Evolutionary conservation across 306 rosid species (phyloP), one percentile per base, ranked within the genome.

Genomic region (Fragaria nilgerrensis): DNA sequence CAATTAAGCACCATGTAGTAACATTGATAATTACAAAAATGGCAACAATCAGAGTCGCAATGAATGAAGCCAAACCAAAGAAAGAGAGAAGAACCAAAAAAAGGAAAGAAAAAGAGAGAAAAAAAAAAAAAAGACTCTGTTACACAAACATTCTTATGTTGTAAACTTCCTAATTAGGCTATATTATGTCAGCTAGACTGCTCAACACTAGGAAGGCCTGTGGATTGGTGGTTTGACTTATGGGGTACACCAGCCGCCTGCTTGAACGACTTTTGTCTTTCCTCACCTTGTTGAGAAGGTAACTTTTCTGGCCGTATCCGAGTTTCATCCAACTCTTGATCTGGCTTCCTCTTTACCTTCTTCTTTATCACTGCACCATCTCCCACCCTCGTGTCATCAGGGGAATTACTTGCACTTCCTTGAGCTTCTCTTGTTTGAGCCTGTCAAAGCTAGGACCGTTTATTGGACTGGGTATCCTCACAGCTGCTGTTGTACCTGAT

Each of bases 331-430:
- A 78, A 80, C 77, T 92, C 98, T 41, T 52, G 64, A 62, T 91
- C 99, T 43, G 96, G 89, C 85, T 81, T 96, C 82, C 94, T 88
- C 88, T 89, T 96, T 43, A 78, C 82, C 89, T 96, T 91, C 84
- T 88, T 94, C 88, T 89, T 96, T 45, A 81, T 75, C 76, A 87
- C 20, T 9, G 78, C 82, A 49, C 86, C 90, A n/a, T 94, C 95
- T 15, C 83, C 90, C 56, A 78, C 81, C 82, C 91, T 84, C 0
- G 70, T 73, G 53, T 92, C 97, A 32, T 92, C 97, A 50, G 69
- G 53, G 55, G 89, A 79, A 81, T 78, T 87, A 87, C 82, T 86
- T 53, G 87, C 87, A 75, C 83, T 88, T 73, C 87, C 91, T 88
- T 96, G 25, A 84, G 64, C 79, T 87, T 92, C 78, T 91, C 99